phyloP scores from a whole-genome alignment of 2,329 filamentous ascomycete species.

The Colletotrichum kahawae region DNA sequence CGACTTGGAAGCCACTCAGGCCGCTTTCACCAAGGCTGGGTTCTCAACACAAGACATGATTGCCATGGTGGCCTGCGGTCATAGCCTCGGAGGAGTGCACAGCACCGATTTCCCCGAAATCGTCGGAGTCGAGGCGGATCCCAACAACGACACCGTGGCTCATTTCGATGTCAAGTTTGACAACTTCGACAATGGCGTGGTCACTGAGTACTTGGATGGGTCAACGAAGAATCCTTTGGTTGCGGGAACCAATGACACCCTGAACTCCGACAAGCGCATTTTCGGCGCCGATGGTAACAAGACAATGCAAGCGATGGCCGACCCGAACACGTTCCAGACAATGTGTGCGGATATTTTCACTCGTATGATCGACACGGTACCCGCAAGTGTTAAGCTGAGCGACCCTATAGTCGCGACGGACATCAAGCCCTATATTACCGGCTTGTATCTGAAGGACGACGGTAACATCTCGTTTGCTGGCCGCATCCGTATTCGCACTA shows the following conservation, averaged over 20 bases:
- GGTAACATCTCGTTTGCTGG: slow-evolving; percentile 28
- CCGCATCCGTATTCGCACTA: slow-evolving; percentile 27
- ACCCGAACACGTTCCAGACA: slow-evolving; percentile 33
- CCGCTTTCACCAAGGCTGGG: slow-evolving; percentile 34
- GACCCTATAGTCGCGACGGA: slow-evolving; percentile 32
- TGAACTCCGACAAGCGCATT: slow-evolving; percentile 46
- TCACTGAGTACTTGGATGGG: slow-evolving; percentile 46
- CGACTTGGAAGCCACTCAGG: slow-evolving; percentile 28
- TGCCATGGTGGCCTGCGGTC: slow-evolving; percentile 38
- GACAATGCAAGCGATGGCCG: slow-evolving; percentile 44
- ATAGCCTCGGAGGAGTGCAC: slow-evolving; percentile 48
- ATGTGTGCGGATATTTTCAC: slow-evolving; percentile 34
- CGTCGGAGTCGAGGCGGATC: slow-evolving; percentile 19
- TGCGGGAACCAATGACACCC: slow-evolving; percentile 39
- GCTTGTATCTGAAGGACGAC: slow-evolving; percentile 28
- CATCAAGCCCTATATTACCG: slow-evolving; percentile 35
- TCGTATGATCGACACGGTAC: slow-evolving; percentile 41
- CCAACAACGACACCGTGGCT: slow-evolving; percentile 33
- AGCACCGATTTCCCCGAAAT: slow-evolving; percentile 45
- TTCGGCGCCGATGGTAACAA: slow-evolving; percentile 48
- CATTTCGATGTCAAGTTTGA: slow-evolving; percentile 44
- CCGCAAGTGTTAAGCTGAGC: slow-evolving; percentile 30
- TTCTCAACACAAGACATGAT: slow-evolving; percentile 40
- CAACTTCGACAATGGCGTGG: slow-evolving; percentile 50
- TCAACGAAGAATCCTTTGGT: slow-evolving; percentile 48